Base-by-base conservation (phyloP, 2,329 filamentous ascomycete species). In the Apiospora rasikravindrae region DNA sequence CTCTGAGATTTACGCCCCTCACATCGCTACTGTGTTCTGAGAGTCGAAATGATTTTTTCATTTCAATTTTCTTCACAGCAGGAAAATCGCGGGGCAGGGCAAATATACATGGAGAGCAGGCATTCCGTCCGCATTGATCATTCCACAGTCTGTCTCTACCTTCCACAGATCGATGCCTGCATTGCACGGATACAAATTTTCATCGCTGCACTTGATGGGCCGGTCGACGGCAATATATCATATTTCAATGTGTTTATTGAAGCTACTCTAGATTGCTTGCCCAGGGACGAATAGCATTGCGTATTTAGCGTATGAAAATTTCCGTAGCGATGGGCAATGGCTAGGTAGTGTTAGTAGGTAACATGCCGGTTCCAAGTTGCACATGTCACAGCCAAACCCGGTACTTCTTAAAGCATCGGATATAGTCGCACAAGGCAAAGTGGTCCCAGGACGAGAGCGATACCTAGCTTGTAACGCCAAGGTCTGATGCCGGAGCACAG, bases 341-440 rank as follows among this genome's bases (percentile, higher is more conserved):
- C 3, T 33, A 24, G 33, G 7, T 29, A 24, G 33, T 64, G 22
- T 6, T n/a, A n/a, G 33, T 64, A 64, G 1, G 26, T 11, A 7
- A 19, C 51, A 40, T 61, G 29, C 49, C 24, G 4, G 26, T 19
- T 64, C 8, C 13, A n/a, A 64, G 33, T 37, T 64, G 57, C 33
- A 40, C 57, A 40, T 64, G 33, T 24, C 19, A 40, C 33, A 40
- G 57, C 33, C 40, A 33, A 29, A 33, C 37, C 22, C 37, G 57
- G 33, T n/a, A 64, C 29, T 14, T n/a, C 57, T 33, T 4, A 14
- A 5, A 61, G 26, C 29, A n/a, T n/a, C 53, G 22, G 29, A 14
- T 64, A 40, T 29, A 64, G 57, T 64, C 22, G 57, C 29, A 64
- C 57, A 64, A 64, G 57, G 19, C 33, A 64, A 64, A 64, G 57